A percentile compares a stretch with the other conserved stretches of the same genome.
These are phyloP conservation scores for Oryza officinalis DNA, from an alignment of 176 grass and related monocot species.

Conservation along the genomic window DNA sequence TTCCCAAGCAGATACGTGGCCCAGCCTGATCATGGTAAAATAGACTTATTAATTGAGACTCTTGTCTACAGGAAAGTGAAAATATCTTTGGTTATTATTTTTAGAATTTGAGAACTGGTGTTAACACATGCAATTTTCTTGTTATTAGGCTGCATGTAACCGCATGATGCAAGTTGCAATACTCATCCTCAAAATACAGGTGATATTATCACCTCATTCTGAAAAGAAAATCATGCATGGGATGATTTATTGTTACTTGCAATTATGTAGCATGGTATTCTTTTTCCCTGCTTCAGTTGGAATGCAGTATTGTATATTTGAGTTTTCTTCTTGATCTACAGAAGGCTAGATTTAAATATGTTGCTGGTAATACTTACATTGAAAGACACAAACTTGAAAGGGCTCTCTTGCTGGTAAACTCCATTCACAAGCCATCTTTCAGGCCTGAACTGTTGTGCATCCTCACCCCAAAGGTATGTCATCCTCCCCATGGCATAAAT, in stretches of 20 bases:
- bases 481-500: slow-evolving; percentile 73
- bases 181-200: background rate
- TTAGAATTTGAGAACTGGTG: background rate
- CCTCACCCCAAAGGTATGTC: slow-evolving; percentile 66
- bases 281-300: background rate
- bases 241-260: background rate
- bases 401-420: slow-evolving; percentile 54
- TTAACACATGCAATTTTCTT: background rate
- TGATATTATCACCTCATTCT: no score
- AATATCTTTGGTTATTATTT: slow-evolving; percentile 6
- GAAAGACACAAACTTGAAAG: slow-evolving; percentile 68
- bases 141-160: background rate
- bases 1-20: slow-evolving; percentile 64
- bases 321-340: slow-evolving; percentile 8
- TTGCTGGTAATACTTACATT: slow-evolving; percentile 38
- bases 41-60: slow-evolving; percentile 18
- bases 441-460: slow-evolving; percentile 55
- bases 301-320: background rate
- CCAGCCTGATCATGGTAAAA: slow-evolving; percentile 47
- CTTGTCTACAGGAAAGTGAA: background rate
- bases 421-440: slow-evolving; percentile 67
- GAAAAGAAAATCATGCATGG: no score
- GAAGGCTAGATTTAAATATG: background rate
- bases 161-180: background rate
- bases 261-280: background rate